These are phyloP conservation scores for Lodderomyces orthopsilosis DNA, from an alignment of 1,139 yeast species.

Conservation along the genomic window DNA sequence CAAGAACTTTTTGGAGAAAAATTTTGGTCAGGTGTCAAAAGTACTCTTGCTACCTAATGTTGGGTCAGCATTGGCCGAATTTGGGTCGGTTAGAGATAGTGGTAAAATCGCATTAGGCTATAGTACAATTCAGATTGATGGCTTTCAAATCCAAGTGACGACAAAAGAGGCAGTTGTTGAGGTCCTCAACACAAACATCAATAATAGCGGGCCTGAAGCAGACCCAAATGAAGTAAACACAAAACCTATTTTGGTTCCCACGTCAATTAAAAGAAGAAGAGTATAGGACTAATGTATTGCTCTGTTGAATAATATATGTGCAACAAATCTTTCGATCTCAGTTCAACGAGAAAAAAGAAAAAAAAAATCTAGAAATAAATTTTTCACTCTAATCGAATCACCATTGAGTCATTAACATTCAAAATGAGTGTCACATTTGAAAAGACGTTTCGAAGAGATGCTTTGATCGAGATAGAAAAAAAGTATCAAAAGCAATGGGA, in stretches of 20 bases:
- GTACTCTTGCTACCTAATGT: slow-evolving; percentile 48
- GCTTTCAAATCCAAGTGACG: slow-evolving; percentile 5
- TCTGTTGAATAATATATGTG: background rate
- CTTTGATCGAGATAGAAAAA: slow-evolving; percentile 84
- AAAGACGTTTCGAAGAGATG: slow-evolving; percentile 87
- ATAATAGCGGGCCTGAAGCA: background rate
- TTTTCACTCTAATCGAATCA: slow-evolving; percentile 3
- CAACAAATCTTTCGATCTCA: background rate
- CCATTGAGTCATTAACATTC: slow-evolving; percentile 5
- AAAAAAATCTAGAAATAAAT: slow-evolving; percentile 5
- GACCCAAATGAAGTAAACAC: background rate
- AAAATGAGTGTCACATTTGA: slow-evolving; percentile 46
- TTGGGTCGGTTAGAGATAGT: slow-evolving; percentile 43
- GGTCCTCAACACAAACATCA: background rate
- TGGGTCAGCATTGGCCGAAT: slow-evolving; percentile 56
- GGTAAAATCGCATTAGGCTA: slow-evolving; percentile 54
- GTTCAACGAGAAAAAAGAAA: background rate
- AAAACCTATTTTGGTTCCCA: slow-evolving; percentile 8
- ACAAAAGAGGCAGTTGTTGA: slow-evolving; percentile 5
- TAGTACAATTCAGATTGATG: slow-evolving; percentile 10
- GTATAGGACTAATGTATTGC: background rate
- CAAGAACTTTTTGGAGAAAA: slow-evolving; percentile 24
- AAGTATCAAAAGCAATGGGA: slow-evolving; percentile 87
- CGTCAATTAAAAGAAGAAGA: slow-evolving; percentile 10
- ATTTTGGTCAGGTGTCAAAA: slow-evolving; percentile 36